Base-by-base conservation (phyloP, 1,284 basidiomycete genomes). In the Cutaneotrichosporon cyanovorans region DNA sequence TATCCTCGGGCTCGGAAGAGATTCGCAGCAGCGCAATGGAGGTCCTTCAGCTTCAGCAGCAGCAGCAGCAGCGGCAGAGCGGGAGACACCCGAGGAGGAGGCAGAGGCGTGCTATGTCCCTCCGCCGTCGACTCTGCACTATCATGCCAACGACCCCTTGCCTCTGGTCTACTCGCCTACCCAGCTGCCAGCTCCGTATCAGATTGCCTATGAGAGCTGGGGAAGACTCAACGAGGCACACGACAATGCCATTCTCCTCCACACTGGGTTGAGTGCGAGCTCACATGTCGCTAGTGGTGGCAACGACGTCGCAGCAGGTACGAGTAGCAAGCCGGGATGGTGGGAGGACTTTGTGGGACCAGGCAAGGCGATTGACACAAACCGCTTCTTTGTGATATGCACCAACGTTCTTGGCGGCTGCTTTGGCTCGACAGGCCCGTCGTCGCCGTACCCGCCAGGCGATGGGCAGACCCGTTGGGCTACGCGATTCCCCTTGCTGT, bases 331-430 rank as follows among this genome's bases (percentile, higher is more conserved):
- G 50, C 62, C 68, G 8, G 93, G 95, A 5, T 99, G 93, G 95
- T 98, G 93, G 93, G 87, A 98, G 72, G 85, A 86, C 60, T 99
- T 97, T 72, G 90, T 99, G 52, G 93, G 95, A 0, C 91, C 92
- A 2, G 89, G 89, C 49, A 87, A 85, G 63, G 82, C 91, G 3
- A 77, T 99, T 30, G 95, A 99, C 74, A 97, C 93, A 4, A 77
- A 91, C 65, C 80, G 82, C 43, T 96, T 86, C 75, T 97, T 87
- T 72, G 77, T 98, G 64, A 83, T 98, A 40, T 99, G 93, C 74
- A 91, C 91, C 12, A 99, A 98, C 69, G 92, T 95, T 46, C 78
- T 99, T 25, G 93, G 93, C 4, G 92, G 95, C 0, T 98, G 93
- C 74, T 98, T 96, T 63, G 93, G 93, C 21, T 87, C 87, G 4